Percentiles rank a stretch among this genome's conserved stretches.
phyloP scores from a whole-genome alignment of 1,284 basidiomycete genomes.

The Cutaneotrichosporon cyanovorans region DNA sequence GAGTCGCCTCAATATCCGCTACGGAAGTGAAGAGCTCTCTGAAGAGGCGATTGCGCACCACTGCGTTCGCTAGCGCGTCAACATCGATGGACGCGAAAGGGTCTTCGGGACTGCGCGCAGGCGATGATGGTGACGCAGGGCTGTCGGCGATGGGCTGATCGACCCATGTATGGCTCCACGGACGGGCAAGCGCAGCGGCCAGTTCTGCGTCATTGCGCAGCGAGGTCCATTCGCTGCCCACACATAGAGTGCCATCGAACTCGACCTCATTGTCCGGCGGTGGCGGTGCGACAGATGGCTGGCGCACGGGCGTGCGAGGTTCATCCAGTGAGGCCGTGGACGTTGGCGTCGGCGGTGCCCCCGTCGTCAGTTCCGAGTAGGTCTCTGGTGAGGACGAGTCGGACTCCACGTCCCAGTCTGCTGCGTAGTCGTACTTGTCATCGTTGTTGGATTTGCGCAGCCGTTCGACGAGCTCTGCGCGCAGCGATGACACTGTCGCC shows the following conservation, averaged over 20 bases:
- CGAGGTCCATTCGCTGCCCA: conserved; percentile 27
- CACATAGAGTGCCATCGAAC: conserved; percentile 23
- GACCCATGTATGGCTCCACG: conserved; percentile 9
- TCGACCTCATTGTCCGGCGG: conserved; percentile 17
- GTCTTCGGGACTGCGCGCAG: background rate
- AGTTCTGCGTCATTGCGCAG: conserved; percentile 14
- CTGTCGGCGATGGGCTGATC: conserved; percentile 1
- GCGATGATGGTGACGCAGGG: background rate
- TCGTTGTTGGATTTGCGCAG: conserved; percentile 6
- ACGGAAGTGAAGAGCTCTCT: conserved; percentile 6
- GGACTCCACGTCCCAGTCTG: conserved; percentile 24
- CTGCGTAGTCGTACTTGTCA: conserved; percentile 20
- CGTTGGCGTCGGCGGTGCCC: conserved; percentile 34
- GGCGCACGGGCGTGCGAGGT: conserved; percentile 5
- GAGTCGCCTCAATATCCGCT: background rate
- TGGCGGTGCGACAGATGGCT: conserved; percentile 1
- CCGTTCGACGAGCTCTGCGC: conserved; percentile 24
- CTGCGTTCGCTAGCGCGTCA: conserved; percentile 11
- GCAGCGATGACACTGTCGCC: conserved; percentile 17
- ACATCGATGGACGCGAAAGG: conserved; percentile 3
- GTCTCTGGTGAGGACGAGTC: conserved; percentile 16
- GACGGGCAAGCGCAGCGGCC: conserved; percentile 6
- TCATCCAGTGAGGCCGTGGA: conserved; percentile 20
- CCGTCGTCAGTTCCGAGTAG: conserved; percentile 24
- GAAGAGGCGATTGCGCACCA: conserved; percentile 16